Evolutionary conservation across 1,139 yeast genomes (phyloP).

Genomic region (Candida frijolesensis): DNA sequence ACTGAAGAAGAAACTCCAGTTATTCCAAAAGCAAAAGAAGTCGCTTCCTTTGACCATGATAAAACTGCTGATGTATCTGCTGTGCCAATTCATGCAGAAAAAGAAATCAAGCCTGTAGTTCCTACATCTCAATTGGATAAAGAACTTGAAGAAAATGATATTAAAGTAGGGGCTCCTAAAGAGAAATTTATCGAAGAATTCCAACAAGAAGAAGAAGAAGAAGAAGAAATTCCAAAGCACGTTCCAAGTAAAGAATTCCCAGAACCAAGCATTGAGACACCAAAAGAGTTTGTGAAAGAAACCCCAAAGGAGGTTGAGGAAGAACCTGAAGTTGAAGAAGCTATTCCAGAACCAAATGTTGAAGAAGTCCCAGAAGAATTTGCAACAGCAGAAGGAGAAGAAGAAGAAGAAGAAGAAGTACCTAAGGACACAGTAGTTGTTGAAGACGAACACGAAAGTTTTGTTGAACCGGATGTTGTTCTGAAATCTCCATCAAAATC

Average conservation of each 20-base stretch:
- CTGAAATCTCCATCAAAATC: slow-evolving; percentile 14
- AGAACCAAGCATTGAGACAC: background rate
- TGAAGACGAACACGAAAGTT: slow-evolving; percentile 7
- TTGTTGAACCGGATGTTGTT: slow-evolving; percentile 11
- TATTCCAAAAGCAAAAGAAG: background rate
- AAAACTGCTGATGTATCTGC: background rate
- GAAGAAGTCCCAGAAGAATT: slow-evolving; percentile 7
- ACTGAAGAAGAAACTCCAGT: slow-evolving; percentile 4
- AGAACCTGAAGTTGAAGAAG: background rate
- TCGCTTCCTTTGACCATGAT: background rate
- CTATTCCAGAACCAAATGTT: background rate
- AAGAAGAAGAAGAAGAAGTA: background rate
- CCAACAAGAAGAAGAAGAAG: background rate
- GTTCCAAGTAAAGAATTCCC: background rate
- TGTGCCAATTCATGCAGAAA: background rate
- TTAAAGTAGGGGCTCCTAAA: background rate
- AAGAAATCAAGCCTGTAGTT: slow-evolving; percentile 5
- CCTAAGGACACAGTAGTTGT: slow-evolving; percentile 4
- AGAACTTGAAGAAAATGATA: background rate
- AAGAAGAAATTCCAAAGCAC: too few relatives aligned
- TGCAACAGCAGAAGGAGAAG: background rate
- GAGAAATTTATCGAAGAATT: background rate
- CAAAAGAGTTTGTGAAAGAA: background rate
- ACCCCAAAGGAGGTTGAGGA: background rate
- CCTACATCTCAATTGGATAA: background rate